phyloP scores from a whole-genome alignment of 495 filamentous ascomycete species.

The Thermothielavioides terrestris region DNA sequence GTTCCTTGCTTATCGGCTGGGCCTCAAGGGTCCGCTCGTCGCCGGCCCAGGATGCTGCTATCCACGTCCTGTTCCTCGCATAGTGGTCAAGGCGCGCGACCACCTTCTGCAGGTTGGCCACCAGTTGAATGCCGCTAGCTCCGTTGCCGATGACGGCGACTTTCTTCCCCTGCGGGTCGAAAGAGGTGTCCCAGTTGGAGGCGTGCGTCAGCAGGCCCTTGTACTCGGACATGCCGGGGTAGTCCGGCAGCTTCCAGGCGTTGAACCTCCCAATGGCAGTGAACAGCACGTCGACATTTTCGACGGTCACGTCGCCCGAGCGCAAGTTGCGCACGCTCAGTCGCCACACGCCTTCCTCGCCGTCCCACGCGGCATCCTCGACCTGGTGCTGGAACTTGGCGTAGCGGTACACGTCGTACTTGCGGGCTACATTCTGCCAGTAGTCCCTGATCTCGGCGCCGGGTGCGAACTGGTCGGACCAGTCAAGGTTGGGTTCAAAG shows the following conservation, averaged over 20 bases:
- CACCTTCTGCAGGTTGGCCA: slow-evolving; percentile 46
- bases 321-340: slow-evolving; percentile 27
- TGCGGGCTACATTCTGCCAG: slow-evolving; percentile 50
- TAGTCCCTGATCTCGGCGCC: slow-evolving; percentile 59
- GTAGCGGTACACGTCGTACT: slow-evolving; percentile 53
- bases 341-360: slow-evolving; percentile 43
- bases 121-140: slow-evolving; percentile 50
- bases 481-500: slow-evolving; percentile 57
- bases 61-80: slow-evolving; percentile 59
- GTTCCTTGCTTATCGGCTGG: slow-evolving; percentile 39
- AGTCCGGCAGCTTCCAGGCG: slow-evolving; percentile 47
- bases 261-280: slow-evolving; percentile 51
- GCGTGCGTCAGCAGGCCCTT: slow-evolving; percentile 48
- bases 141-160: slow-evolving; percentile 54
- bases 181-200: slow-evolving; percentile 42
- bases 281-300: slow-evolving; percentile 45
- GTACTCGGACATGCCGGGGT: slow-evolving; percentile 48
- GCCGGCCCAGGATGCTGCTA: slow-evolving; percentile 44
- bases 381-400: slow-evolving; percentile 44
- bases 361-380: slow-evolving; percentile 46
- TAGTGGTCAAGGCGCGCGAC: slow-evolving; percentile 52
- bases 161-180: slow-evolving; percentile 41
- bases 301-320: slow-evolving; percentile 28
- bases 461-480: slow-evolving; percentile 56
- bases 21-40: slow-evolving; percentile 38